These are phyloP conservation scores for Blastomyces percursus DNA, from an alignment of 2,329 filamentous ascomycete genomes.

Conservation along the genomic window DNA sequence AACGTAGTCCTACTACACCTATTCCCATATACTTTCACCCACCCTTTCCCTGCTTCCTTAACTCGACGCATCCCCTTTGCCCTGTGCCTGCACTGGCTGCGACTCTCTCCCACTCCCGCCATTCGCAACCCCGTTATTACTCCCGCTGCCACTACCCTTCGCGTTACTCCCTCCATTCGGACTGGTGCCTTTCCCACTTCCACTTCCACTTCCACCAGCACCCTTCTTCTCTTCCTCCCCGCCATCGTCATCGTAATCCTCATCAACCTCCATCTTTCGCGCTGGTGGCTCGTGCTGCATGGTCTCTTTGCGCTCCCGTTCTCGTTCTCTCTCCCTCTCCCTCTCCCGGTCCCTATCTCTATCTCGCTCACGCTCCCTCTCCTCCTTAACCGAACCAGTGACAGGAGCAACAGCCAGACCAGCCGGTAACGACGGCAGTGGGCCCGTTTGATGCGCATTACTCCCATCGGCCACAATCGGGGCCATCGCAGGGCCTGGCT, in stretches of 20 bases:
- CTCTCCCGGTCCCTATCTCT: neutral
- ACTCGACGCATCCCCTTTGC: neutral
- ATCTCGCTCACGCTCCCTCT: neutral
- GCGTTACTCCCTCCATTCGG: neutral
- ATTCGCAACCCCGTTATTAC: neutral
- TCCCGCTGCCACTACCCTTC: neutral
- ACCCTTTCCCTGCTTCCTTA: neutral
- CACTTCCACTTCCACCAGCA: slow-evolving; percentile 9
- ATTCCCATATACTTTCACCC: no score
- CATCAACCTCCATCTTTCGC: slow-evolving; percentile 92
- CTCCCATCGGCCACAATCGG: slow-evolving; percentile 43
- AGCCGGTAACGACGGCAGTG: slow-evolving; percentile 34
- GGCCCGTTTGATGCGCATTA: slow-evolving; percentile 23
- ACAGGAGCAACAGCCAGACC: slow-evolving; percentile 39
- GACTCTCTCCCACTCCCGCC: neutral
- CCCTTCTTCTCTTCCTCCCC: slow-evolving; percentile 62
- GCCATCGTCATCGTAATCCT: slow-evolving; percentile 91
- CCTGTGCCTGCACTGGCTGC: neutral
- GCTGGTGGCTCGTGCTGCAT: slow-evolving; percentile 64
- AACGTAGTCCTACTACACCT: no score
- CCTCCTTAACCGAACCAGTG: neutral
- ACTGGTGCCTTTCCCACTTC: neutral
- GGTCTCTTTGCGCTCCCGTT: slow-evolving; percentile 39
- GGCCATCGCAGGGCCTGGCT: slow-evolving; percentile 45
- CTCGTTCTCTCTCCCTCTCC: slow-evolving; percentile 20